Base-by-base conservation (phyloP, 176 grass and related monocot species). In the Poa pratensis region DNA sequence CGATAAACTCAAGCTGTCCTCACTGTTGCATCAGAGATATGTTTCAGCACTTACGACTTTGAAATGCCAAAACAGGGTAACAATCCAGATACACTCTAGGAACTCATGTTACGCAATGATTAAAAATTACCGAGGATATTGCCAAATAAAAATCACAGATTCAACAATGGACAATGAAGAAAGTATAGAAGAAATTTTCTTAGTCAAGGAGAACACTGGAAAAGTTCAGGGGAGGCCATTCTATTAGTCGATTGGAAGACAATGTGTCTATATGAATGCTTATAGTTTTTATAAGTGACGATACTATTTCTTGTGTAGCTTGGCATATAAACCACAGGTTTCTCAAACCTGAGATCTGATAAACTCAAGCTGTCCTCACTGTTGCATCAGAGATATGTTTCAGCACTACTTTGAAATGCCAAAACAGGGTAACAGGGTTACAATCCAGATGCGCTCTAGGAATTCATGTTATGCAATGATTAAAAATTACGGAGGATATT, bases 321-420 rank as follows among this genome's bases (percentile, higher is more conserved):
- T 88, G 88, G 89, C 42, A 18, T 89, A 93, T 96, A 95, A 88
- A 96, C 81, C 86, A 89, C 88, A 96, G 83, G 65, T 82, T 76
- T 83, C 94, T 94, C 87, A 79, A 85, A 91, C 74, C 87, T 87
- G 89, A 72, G 87, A 42, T 90, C 80, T 97, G 89, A 97, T 94
- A 97, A 87, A 88, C 89, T 83, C 87, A 90, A 91, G 91, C 82
- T 75, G 49, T 49, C 71, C 80, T 94, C 71, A 32, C 76, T 97
- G 20, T 97, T 75, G 94, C 89, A 94, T 97, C 89, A 90, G 51
- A 89, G 27, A 85, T 52, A 77, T 76, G 87, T 83, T 88, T 91
- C 43, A 58, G 86, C 91, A 84, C 80, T 85, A 84, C 80, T 85
- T 83, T 72, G 13, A 76, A 71, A 72, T 71, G 83, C 86, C 82